Evolutionary conservation across 2,329 filamentous ascomycete genomes (phyloP), one percentile per base, ranked within the genome.

Genomic region (Alternaria viburni): DNA sequence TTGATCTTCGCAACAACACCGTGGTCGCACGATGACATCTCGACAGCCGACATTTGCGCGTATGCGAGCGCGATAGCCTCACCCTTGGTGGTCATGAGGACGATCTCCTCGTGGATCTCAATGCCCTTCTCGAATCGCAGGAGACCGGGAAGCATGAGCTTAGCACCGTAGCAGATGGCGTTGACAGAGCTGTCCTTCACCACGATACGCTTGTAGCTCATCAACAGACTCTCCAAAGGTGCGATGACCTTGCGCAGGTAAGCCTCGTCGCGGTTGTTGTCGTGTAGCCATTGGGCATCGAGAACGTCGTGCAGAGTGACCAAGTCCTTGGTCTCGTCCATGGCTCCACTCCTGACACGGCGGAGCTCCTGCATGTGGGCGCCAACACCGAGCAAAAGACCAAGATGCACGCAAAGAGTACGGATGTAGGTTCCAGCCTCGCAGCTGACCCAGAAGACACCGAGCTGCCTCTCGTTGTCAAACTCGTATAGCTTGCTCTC

Each of bases 371-470:
- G 95, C 95, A 98, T 98, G 85, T 98, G 93, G 57, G 93, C 96
- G 72, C 95, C 95, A 62, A 97, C 93, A 79, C 95, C 89, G 30
- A 91, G 83, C 63, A 91, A 77, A 64, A 91, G 83, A 81, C 93
- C 92, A 73, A 99, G 82, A 84, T 98, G 96, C 46, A 98, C 95
- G 83, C 96, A 98, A 51, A 99, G 90, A 41, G 96, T 99, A 86
- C 96, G 92, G 81, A 99, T 98, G 83, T 99, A 99, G 69, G 96
- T 99, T 81, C 96, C 96, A 61, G 93, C 96, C 84, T 99, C 96
- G 83, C 96, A 99, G 83, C 93, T 97, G 74, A 98, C 96, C 95
- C 96, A 98, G 88, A 99, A 99, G 60, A 98, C 95, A 82, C 92
- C 96, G 41, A 99, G 88, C 81, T 98, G 94, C 75, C 96, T 90